Evolutionary conservation across 805 yeast species (phyloP).

Genomic region (Wickerhamomyces queroliae): DNA sequence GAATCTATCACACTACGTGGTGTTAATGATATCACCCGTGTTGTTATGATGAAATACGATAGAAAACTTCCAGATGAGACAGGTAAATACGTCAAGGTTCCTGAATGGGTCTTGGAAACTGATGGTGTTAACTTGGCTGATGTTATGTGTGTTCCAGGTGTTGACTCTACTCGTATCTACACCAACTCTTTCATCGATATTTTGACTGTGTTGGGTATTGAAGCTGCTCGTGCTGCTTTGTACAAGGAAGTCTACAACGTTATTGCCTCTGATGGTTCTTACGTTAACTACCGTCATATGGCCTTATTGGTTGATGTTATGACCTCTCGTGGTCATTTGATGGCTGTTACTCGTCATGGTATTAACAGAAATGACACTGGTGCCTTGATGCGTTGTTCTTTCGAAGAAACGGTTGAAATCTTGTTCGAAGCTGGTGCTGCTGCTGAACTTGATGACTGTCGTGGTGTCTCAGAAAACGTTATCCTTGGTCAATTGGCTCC

Average conservation of each 20-base stretch:
- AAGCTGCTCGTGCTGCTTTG: conserved; percentile 93
- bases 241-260: conserved; percentile 94
- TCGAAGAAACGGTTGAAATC: conserved; percentile 98
- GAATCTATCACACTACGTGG: conserved; percentile 94
- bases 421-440: conserved; percentile 96
- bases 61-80: conserved; percentile 64
- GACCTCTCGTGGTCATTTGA: conserved; percentile 97
- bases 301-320: conserved; percentile 95
- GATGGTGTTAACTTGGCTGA: conserved; percentile 97
- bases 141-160: conserved; percentile 93
- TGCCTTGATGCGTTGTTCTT: conserved; percentile 98
- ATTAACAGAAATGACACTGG: conserved; percentile 98
- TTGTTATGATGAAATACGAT: conserved; percentile 77
- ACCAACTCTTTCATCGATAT: conserved; percentile 97
- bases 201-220: conserved; percentile 93
- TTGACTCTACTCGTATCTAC: conserved; percentile 83
- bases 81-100: conserved; percentile 85
- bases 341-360: conserved; percentile 99
- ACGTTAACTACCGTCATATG: conserved; percentile 97
- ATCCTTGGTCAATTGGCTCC: conserved; percentile 98
- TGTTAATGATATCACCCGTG: conserved; percentile 85
- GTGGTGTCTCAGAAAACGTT: conserved; percentile 97
- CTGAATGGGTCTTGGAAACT: conserved; percentile 98
- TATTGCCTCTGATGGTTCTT: conserved; percentile 99
- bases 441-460: conserved; percentile 96